Evolutionary conservation across 495 filamentous ascomycete species (phyloP).

Genomic region (Penicillium salamii): DNA sequence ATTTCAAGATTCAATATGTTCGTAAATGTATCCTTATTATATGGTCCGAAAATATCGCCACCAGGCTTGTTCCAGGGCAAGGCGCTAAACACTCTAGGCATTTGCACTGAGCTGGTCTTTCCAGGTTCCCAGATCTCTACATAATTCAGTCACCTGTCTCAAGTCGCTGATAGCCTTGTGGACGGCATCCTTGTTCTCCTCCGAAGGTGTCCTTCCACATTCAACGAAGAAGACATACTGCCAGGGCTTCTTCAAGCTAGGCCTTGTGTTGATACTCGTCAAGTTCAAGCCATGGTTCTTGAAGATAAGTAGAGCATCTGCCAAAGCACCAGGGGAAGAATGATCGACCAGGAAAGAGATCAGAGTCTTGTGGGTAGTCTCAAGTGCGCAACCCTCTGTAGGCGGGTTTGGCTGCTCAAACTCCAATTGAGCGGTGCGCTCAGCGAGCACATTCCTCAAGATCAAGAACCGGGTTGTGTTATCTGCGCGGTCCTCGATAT

Average conservation of each 20-base stretch:
- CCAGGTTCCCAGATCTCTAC: slow-evolving; percentile 44
- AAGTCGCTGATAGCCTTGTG: slow-evolving; percentile 25
- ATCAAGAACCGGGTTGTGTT: slow-evolving; percentile 91
- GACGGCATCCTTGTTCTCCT: slow-evolving; percentile 28
- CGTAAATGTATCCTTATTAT: background rate
- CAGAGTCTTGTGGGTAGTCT: slow-evolving; percentile 61
- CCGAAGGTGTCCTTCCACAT: slow-evolving; percentile 56
- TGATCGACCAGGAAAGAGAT: slow-evolving; percentile 82
- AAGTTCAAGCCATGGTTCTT: slow-evolving; percentile 69
- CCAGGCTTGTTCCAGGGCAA: background rate
- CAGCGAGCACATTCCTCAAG: slow-evolving; percentile 48
- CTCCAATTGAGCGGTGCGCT: slow-evolving; percentile 16
- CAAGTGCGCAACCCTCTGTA: slow-evolving; percentile 7
- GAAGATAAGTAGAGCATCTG: slow-evolving; percentile 77
- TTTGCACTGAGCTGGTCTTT: slow-evolving; percentile 29
- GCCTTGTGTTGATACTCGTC: slow-evolving; percentile 85
- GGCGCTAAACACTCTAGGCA: background rate
- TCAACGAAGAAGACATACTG: slow-evolving; percentile 96
- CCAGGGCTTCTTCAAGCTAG: slow-evolving; percentile 72
- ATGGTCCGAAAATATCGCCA: background rate
- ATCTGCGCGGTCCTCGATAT: slow-evolving; percentile 78
- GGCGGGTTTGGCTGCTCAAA: slow-evolving; percentile 18
- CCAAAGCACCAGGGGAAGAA: slow-evolving; percentile 72
- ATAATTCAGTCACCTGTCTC: slow-evolving; percentile 31
- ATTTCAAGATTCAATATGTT: background rate